Conservation (phyloP, 805 yeast genomes). For the Isabelozyma pseudorhagii region DNA sequence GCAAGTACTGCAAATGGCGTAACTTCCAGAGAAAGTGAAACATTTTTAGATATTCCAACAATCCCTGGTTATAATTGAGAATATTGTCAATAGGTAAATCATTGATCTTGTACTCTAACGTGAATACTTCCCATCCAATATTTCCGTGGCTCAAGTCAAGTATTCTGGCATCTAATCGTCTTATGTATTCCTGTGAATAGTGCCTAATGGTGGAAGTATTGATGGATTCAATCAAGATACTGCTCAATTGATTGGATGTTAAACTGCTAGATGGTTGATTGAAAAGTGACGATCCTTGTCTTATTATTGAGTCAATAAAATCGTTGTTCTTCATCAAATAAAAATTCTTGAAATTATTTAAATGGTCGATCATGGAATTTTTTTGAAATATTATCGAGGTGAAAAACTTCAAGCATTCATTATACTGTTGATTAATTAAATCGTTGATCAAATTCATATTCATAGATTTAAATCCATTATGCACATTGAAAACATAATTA, state of each 20-base stretch:
- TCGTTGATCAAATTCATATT: conserved; percentile 31
- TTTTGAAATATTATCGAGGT: conserved; percentile 48
- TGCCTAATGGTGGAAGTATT: conserved; percentile 48
- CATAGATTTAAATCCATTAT: conserved; percentile 32
- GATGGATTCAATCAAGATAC: conserved; percentile 63
- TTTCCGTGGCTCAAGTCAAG: conserved; percentile 65
- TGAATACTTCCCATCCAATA: conserved; percentile 90
- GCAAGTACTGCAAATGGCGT: conserved; percentile 54
- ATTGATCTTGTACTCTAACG: conserved; percentile 69
- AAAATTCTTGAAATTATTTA: conserved; percentile 62
- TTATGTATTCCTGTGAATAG: conserved; percentile 35
- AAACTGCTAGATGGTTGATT: conserved; percentile 61
- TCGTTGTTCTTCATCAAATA: conserved; percentile 78
- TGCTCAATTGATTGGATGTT: conserved; percentile 63
- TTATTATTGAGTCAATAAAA: conserved; percentile 64
- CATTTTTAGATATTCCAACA: conserved; percentile 65
- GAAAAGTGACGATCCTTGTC: conserved; percentile 51
- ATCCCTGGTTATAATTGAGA: conserved; percentile 21
- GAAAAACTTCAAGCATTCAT: conserved; percentile 52
- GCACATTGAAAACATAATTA: conserved; percentile 23
- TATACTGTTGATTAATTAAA: conserved; percentile 40
- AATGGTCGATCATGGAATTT: conserved; percentile 48
- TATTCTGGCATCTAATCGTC: conserved; percentile 77
- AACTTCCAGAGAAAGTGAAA: conserved; percentile 86
- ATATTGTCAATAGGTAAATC: conserved; percentile 50